phyloP scores from a whole-genome alignment of 352 stramenopile species.

The Phytophthora hibernalis region DNA sequence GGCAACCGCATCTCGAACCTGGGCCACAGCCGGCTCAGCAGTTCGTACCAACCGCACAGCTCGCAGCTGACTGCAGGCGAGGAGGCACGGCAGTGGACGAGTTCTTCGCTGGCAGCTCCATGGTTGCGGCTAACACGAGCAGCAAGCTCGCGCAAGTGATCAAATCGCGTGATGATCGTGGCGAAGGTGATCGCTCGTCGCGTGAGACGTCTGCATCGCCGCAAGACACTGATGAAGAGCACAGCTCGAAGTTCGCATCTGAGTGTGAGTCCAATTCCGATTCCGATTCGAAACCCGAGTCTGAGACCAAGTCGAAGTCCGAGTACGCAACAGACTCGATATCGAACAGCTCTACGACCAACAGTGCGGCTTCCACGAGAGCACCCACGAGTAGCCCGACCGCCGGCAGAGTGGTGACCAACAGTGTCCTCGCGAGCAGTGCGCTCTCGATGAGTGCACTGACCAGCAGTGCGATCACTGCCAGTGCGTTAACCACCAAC shows the following conservation, averaged over 20 bases:
- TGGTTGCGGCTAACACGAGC: not conserved
- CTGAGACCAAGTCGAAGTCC: not conserved
- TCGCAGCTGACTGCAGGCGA: conserved; percentile 5
- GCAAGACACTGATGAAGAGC: not conserved
- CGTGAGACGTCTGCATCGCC: not conserved
- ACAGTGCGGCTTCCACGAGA: not conserved
- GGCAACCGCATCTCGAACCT: conserved; percentile 40
- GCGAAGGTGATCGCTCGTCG: not conserved
- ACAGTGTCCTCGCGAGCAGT: not conserved
- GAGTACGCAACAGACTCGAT: not conserved
- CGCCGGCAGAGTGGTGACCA: not conserved
- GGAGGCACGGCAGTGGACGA: conserved; percentile 11
- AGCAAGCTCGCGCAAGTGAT: not conserved
- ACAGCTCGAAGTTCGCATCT: not conserved
- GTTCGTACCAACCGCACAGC: conserved; percentile 7
- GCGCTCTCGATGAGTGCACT: not conserved
- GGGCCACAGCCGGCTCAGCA: not conserved
- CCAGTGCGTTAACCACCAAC: not conserved
- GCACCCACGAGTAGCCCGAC: not conserved
- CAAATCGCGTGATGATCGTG: not conserved
- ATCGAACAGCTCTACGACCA: not conserved
- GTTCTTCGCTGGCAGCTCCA: conserved; percentile 6
- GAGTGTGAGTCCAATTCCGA: not conserved
- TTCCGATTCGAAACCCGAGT: not conserved
- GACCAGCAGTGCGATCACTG: not conserved